Base-by-base conservation (phyloP, 257 asterid genomes). In the Paraleonurus japonicus region DNA sequence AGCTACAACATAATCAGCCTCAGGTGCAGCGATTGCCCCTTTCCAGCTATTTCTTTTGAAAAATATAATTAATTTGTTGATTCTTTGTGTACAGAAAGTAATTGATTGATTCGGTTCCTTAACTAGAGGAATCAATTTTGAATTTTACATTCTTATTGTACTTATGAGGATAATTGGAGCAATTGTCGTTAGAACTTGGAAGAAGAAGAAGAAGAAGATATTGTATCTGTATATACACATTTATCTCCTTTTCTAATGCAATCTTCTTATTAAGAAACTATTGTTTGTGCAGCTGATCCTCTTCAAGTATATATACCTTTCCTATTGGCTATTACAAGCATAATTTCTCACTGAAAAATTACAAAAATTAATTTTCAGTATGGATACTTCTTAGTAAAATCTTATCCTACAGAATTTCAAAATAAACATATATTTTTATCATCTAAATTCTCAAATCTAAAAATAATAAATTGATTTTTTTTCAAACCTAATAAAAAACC, bases 41-140 rank as follows among this genome's bases (percentile, higher is more conserved):
- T 11, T 10, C 82, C 66, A 80, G 60, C 76, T 78, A 76, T 79
- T 79, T 80, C 54, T 78, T 82, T 77, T 80, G 63, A 77, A 6
- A 19, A 13, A 1, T 10, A 39, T 5, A 41, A 12, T 24, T 5
- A 30, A 43, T 53, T 69, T 35, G 45, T 57, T 39, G 35, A 78
- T 74, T 75, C 78, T 65, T 60, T 78, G 71, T 80, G 89, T 85
- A 89, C 84, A 88, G 84, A 85, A 27, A 28, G 41, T 4, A 7
- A 45, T 60, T 75, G 57, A 57, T 70, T 45, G 53, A 26, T 55
- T 62, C n/a, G 58, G 53, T 74, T 67, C 41, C 45, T 7, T 11
- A 4, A 63, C 33, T 27, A 0, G 10, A 12, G 65, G 74, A 45
- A 50, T 74, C 76, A 48, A 55, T 76, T 80, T 77, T 77, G 71